Percentiles rank a stretch among this genome's conserved stretches.
Conservation (phyloP, 1,139 yeast species). For the Candida dubliniensis region DNA sequence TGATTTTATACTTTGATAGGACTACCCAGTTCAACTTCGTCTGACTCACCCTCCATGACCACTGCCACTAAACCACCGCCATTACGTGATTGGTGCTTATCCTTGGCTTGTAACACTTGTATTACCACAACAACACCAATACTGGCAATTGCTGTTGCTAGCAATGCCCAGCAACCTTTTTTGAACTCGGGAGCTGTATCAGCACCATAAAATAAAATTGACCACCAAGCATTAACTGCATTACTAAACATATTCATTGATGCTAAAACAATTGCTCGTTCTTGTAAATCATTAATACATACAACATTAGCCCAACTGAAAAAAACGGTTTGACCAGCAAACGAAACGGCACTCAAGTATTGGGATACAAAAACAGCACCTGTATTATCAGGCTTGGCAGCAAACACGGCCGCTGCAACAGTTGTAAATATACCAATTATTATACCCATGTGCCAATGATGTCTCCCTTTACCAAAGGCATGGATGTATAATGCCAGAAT, state of each 20-base stretch:
- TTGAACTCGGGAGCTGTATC: slow-evolving; percentile 50
- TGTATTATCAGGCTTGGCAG: slow-evolving; percentile 4
- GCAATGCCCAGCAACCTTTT: slow-evolving; percentile 57
- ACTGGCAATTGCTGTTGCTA: slow-evolving; percentile 46
- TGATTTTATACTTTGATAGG: no score
- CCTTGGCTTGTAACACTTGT: slow-evolving; percentile 37
- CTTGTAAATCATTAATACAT: slow-evolving; percentile 53
- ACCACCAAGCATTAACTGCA: slow-evolving; percentile 67
- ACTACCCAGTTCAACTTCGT: no score
- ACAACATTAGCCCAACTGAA: slow-evolving; percentile 63
- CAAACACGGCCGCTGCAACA: slow-evolving; percentile 41
- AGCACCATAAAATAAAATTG: slow-evolving; percentile 51
- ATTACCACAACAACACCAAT: slow-evolving; percentile 21
- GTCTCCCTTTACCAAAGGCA: slow-evolving; percentile 44
- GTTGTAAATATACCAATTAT: slow-evolving; percentile 39
- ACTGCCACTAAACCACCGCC: not conserved
- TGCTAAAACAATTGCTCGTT: slow-evolving; percentile 57
- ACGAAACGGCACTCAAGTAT: slow-evolving; percentile 52
- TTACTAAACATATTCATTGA: slow-evolving; percentile 66
- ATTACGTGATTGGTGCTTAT: slow-evolving; percentile 15
- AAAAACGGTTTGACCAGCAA: slow-evolving; percentile 58
- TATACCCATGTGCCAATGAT: slow-evolving; percentile 46
- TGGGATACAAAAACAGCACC: slow-evolving; percentile 50
- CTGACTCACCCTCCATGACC: no score
- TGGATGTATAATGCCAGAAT: slow-evolving; percentile 49